Evolutionary conservation across 306 rosid genomes (phyloP).

Genomic region (Sphenostylis stenocarpa): DNA sequence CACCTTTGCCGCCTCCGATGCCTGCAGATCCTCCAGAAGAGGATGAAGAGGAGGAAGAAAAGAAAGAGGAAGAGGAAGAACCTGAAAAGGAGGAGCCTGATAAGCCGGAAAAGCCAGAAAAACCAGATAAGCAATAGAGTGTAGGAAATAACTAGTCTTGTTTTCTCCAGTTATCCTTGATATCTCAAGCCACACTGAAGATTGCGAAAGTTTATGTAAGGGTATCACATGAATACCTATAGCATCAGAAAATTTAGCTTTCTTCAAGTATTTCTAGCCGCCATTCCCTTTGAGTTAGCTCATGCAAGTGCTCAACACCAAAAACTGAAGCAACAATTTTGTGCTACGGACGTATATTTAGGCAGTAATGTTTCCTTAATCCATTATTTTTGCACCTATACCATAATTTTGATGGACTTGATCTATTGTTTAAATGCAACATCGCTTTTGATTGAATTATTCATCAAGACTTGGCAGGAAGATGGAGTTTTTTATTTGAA

Average conservation of each 20-base stretch:
- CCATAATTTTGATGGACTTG: neutral
- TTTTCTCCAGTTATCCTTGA: constrained; percentile 20
- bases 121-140: neutral
- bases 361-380: neutral
- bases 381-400: neutral
- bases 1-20: constrained; percentile 55
- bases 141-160: constrained; percentile 25
- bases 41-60: constrained; percentile 48
- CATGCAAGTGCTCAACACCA: neutral
- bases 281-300: neutral
- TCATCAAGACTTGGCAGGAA: neutral
- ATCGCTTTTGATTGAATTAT: neutral
- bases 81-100: constrained; percentile 51
- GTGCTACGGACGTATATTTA: neutral
- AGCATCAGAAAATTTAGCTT: constrained; percentile 3
- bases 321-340: neutral
- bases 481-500: neutral
- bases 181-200: constrained; percentile 10
- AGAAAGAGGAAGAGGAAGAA: constrained; percentile 46
- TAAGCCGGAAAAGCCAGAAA: constrained; percentile 26
- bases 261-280: constrained; percentile 26
- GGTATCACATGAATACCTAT: constrained; percentile 2
- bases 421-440: neutral
- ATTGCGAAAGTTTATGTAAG: constrained; percentile 10
- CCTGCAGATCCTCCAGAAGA: constrained; percentile 55